Evolutionary conservation across 371 early-diverging fungal species (phyloP).

Genomic region (Saksenaea vasiformis): DNA sequence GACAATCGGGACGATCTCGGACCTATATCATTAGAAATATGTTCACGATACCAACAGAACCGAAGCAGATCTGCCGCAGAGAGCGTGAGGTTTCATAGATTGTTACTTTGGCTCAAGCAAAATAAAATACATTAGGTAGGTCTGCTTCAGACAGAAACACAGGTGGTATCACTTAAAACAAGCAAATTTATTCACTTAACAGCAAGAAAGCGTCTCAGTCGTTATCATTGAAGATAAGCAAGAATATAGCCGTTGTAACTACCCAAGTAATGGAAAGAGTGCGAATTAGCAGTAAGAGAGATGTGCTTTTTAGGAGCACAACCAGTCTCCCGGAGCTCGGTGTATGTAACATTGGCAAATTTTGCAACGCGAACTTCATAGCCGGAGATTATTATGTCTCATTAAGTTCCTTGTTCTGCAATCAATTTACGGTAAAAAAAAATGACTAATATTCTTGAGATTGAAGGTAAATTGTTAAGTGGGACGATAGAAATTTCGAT

Average conservation of each 20-base stretch:
- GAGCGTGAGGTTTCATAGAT: constrained; percentile 4
- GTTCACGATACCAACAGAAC: background rate
- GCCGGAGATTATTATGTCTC: no score
- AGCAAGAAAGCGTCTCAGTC: background rate
- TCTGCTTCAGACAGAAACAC: background rate
- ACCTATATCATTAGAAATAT: background rate
- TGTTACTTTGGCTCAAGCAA: constrained; percentile 6
- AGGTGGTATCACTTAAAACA: background rate
- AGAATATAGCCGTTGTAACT: background rate
- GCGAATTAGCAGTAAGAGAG: background rate
- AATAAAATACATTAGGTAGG: background rate
- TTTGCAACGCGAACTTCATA: background rate
- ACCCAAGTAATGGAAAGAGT: background rate
- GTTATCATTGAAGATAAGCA: background rate
- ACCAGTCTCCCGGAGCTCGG: background rate
- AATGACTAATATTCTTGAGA: no score
- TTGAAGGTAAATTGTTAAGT: no score
- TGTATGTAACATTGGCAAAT: background rate
- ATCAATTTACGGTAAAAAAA: no score
- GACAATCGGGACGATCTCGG: background rate
- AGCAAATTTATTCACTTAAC: background rate
- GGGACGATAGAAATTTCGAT: no score
- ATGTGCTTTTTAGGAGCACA: constrained; percentile 1
- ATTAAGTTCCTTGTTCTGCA: no score
- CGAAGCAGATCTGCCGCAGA: background rate